phyloP scores from a whole-genome alignment of 225 moss, liverwort and hornwort genomes.

The Thuidium tamariscinum region DNA sequence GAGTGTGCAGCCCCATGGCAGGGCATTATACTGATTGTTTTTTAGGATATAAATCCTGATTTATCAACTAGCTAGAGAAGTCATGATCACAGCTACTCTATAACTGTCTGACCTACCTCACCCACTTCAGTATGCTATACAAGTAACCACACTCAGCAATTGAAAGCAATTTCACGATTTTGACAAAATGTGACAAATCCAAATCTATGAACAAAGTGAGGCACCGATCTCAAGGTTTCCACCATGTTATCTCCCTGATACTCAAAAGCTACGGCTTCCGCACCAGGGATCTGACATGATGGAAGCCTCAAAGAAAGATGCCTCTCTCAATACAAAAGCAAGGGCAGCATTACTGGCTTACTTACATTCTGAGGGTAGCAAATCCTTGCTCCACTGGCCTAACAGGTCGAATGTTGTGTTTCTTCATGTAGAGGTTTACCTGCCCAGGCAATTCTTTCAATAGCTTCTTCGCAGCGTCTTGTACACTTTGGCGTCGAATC shows the following conservation, averaged over 20 bases:
- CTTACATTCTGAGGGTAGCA: neutral
- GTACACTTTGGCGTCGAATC: slow-evolving; percentile 25
- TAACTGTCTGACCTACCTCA: neutral
- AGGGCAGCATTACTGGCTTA: neutral
- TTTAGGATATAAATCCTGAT: neutral
- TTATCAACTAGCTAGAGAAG: neutral
- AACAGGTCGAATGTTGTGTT: neutral
- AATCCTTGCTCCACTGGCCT: neutral
- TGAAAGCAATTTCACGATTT: neutral
- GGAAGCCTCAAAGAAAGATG: neutral
- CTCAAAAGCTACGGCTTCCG: neutral
- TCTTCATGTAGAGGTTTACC: slow-evolving; percentile 61
- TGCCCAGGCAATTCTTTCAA: slow-evolving; percentile 79
- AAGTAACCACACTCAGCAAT: neutral
- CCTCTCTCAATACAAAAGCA: neutral
- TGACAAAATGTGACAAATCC: neutral
- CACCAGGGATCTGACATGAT: neutral
- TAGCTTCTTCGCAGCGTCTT: slow-evolving; percentile 53
- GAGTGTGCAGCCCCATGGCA: neutral
- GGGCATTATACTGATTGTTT: neutral
- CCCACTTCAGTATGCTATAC: neutral
- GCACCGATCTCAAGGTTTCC: neutral
- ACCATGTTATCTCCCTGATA: neutral
- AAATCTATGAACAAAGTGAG: neutral
- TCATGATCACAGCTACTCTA: neutral